A percentile compares a stretch with the other conserved stretches of the same genome.
phyloP scores from a whole-genome alignment of 2,329 filamentous ascomycete genomes.

The Ceratocystis variospora region DNA sequence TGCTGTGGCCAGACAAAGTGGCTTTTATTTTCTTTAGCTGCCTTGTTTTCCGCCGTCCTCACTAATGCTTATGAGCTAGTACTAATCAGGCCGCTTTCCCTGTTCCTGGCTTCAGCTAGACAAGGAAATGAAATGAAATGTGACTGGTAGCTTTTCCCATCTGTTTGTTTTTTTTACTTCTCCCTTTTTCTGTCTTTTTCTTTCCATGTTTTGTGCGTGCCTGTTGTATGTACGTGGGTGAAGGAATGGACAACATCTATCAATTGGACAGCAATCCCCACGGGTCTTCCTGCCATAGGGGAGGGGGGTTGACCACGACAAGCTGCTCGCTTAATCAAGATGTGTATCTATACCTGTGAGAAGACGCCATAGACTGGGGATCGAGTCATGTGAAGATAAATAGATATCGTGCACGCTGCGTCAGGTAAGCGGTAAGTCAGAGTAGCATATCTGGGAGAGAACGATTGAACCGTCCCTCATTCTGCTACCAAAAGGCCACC shows the following conservation, averaged over 20 bases:
- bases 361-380: neutral
- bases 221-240: neutral
- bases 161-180: neutral
- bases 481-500: neutral
- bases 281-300: neutral
- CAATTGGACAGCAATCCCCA: neutral
- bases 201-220: neutral
- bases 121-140: slow-evolving; percentile 2
- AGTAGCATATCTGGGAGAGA: neutral
- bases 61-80: neutral
- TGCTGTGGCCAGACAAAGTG: too few species aligned
- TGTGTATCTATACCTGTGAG: neutral
- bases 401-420: neutral
- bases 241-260: neutral
- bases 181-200: neutral
- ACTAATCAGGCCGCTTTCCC: neutral
- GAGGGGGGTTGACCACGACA: neutral
- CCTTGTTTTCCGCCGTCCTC: neutral
- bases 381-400: neutral
- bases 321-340: slow-evolving; percentile 1
- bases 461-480: neutral
- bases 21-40: neutral
- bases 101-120: slow-evolving; percentile 3
- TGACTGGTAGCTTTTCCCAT: neutral
- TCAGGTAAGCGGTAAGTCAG: too few species aligned